phyloP scores from a whole-genome alignment of 129 eudicot genomes.

The Lactuca saligna region DNA sequence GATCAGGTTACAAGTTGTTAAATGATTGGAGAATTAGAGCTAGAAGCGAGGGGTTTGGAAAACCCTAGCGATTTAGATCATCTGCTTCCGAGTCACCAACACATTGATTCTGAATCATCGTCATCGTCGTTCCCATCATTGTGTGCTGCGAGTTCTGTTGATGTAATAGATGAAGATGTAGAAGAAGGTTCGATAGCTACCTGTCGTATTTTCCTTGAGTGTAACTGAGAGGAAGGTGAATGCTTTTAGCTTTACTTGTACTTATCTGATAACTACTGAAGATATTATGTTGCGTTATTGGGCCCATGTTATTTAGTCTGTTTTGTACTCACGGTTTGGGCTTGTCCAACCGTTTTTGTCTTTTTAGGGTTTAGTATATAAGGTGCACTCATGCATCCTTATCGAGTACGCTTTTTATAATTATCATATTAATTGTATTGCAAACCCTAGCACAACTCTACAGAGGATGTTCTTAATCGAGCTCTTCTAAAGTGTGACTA shows the following conservation, averaged over 20 bases:
- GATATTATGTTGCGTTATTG: too few species aligned
- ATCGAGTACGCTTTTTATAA: too few species aligned
- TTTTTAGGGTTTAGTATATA: too few species aligned
- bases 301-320: too few species aligned
- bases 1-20: constrained; percentile 16
- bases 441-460: too few species aligned
- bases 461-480: too few species aligned
- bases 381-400: too few species aligned
- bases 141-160: constrained; percentile 18
- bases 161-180: constrained; percentile 43
- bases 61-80: constrained; percentile 80
- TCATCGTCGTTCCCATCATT: constrained; percentile 8
- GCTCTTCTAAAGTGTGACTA: too few species aligned
- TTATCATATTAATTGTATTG: too few species aligned
- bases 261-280: neutral
- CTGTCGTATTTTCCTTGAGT: constrained; percentile 88
- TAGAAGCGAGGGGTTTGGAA: constrained; percentile 43
- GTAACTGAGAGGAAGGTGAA: constrained; percentile 65
- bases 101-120: constrained; percentile 17
- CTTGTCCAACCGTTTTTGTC: too few species aligned
- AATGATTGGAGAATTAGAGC: constrained; percentile 65
- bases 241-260: neutral
- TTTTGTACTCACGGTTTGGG: too few species aligned
- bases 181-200: constrained; percentile 54
- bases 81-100: constrained; percentile 40